Evolutionary conservation across 129 eudicot species (phyloP), one percentile per base, ranked within the genome.

Genomic region (Logfia minima): DNA sequence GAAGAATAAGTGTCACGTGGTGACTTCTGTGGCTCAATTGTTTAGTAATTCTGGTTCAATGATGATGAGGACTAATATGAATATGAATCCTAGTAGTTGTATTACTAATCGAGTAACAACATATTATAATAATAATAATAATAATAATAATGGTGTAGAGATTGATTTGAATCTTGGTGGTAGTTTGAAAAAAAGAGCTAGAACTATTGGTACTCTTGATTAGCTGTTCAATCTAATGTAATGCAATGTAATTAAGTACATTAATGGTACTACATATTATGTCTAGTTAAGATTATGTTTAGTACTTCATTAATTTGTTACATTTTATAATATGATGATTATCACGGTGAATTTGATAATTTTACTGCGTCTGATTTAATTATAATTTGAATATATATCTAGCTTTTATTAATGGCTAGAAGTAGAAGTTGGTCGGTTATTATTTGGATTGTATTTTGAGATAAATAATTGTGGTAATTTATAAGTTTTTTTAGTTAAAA

Each of bases 11-110:
- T 67, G 79, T 16, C 78, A 74, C 14, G 72, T 48, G 81, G 97
- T 91, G 69, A 91, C 92, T 8, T 88, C 90, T 0, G 85, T 82
- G 45, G 85, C 80, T 59, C 92, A 91, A 22, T 83, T 91, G 18
- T 80, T 91, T n/a, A 87, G 86, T 64, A 73, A 18, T 61, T 41
- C 74, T 63, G 83, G 86, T 66, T 61, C 83, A 11, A 67, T 72
- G 78, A 72, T 19, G 43, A 28, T 35, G 10, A 53, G 37, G 58
- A 77, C 21, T 37, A 53, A 52, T 62, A 78, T 78, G 71, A 61
- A 70, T n/a, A n/a, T n/a, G n/a, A n/a, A n/a, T n/a, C 24, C 68
- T 66, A 72, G 66, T 19, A 21, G 64, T 17, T 34, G 18, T 35
- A 52, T 0, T 29, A 51, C 4, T n/a, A 52, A 23, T 39, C 34